Base-by-base conservation (phyloP, 805 yeast species). In the Schizosaccharomyces lindneri region DNA sequence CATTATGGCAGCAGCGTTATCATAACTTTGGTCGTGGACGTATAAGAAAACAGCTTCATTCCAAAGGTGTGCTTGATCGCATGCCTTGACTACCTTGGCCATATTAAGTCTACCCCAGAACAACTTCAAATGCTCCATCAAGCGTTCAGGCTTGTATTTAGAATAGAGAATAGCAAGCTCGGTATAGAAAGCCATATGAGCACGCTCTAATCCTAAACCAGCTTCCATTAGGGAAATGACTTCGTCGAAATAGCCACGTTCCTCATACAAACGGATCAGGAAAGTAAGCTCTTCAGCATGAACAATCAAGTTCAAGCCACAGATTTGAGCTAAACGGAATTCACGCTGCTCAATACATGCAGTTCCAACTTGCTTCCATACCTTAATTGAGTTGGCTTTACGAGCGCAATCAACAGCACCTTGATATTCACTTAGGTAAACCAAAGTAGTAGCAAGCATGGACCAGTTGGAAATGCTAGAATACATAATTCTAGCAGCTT, bases 121-220 rank as follows among this genome's bases (percentile, higher is more conserved):
- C 69, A 93, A 76, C 72, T 89, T 89, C 80, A 93, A 79, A 74
- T 93, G 97, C 74, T 93, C 97, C 87, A 87, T 85, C 62, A 94
- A 85, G 74, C 82, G 84, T 61, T 82, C 85, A 36, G 97, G 95
- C 64, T 81, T 80, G 74, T 89, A 93, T 72, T 89, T 90, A 66
- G 94, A 80, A 75, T 90, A 93, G 67, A 93, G 77, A 59, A 86
- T 78, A 27, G 97, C 95, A 68, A 93, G 79, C 73, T 89, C 97
- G 11, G 98, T 93, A 72, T 93, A 93, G 97, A 93, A 90, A 67
- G 97, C 98, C 98, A 93, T 93, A 71, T 93, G 98, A 48, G 98
- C 98, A 72, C 98, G 85, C 77, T 93, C 98, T 67, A 93, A 79
- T 55, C 95, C 94, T 64, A 93, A 79, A 66, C 97, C 97, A 68